Percentiles rank a stretch among this genome's conserved stretches.
Evolutionary conservation across 495 filamentous ascomycete species (phyloP).

Genomic region (Penicillium pulvis): DNA sequence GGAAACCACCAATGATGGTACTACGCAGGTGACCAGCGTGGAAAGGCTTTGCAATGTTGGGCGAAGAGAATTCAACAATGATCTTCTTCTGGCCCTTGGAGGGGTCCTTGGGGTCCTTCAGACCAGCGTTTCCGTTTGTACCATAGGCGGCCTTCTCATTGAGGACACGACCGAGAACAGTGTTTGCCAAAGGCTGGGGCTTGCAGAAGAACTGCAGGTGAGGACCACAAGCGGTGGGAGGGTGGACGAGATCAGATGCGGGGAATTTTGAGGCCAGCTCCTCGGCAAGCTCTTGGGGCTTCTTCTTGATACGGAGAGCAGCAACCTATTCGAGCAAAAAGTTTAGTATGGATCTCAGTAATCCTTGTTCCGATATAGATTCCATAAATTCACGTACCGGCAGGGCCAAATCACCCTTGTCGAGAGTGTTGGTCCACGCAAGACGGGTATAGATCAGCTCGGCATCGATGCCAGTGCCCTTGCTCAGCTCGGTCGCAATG

Average conservation of each 20-base stretch:
- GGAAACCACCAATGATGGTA: constrained; percentile 75
- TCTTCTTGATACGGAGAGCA: constrained; percentile 78
- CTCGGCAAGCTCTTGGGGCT: constrained; percentile 68
- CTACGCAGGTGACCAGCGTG: constrained; percentile 72
- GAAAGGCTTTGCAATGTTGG: constrained; percentile 78
- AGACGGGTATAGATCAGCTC: constrained; percentile 76
- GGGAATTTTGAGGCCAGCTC: constrained; percentile 80
- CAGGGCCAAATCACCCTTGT: constrained; percentile 86
- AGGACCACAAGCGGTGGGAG: constrained; percentile 60
- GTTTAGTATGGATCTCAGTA: background rate
- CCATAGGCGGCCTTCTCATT: constrained; percentile 64
- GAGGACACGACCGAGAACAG: constrained; percentile 66
- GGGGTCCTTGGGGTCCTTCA: constrained; percentile 68
- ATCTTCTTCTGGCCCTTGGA: constrained; percentile 71
- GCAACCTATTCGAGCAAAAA: constrained; percentile 49
- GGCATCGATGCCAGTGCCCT: constrained; percentile 71
- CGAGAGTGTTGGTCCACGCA: constrained; percentile 78
- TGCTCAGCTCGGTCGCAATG: constrained; percentile 71
- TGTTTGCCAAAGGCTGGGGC: constrained; percentile 54
- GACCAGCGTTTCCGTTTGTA: constrained; percentile 62
- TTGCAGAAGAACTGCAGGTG: constrained; percentile 87
- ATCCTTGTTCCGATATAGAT: background rate
- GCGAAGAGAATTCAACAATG: constrained; percentile 73
- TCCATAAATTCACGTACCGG: constrained; percentile 49
- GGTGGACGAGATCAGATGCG: constrained; percentile 71